Base-by-base conservation (phyloP, 345 rosid species). In the Excoecaria agallocha region DNA sequence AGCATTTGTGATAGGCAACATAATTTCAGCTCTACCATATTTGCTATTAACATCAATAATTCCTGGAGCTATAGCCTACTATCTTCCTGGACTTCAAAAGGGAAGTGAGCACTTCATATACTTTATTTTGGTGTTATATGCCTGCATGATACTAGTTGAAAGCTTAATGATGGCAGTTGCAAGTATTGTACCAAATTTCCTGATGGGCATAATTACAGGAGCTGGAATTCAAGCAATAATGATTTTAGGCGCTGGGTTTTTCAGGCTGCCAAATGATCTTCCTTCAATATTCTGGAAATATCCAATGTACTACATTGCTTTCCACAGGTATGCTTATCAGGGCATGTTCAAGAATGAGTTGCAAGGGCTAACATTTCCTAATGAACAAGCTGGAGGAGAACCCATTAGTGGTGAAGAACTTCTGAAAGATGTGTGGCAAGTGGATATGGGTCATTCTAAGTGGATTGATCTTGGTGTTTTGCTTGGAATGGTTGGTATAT, bases 81-180 rank as follows among this genome's bases (percentile, higher is more conserved):
- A 66, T 71, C 77, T 87, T 1, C 82, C 75, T 11, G 84, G 84
- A 20, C 87, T 87, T 12, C 87, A 84, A 8, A 84, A 48, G 64
- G 48, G 69, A 37, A 22, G 75, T 12, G 80, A 82, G 30, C 88
- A 80, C 81, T 88, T 84, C 43, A 51, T 62, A 12, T 86, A 77
- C 80, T 86, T 88, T 10, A 74, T 77, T 0, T 17, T 78, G 8
- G 6, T 82, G 1, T 83, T 88, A 46, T 88, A 84, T 17, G 79
- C 58, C 0, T 69, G 78, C 71, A 82, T 79, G 86, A 70, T 78
- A 80, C 69, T 87, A 5, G 88, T 85, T 0, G 88, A 87, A 73
- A 84, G 90, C 82, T 49, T 87, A 20, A 87, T 87, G 90, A 87
- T 87, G 90, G 82, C 80, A 7, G 86, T 85, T 17, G 90, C 90